These are phyloP conservation scores for Rhizophora mangle DNA, from an alignment of 345 rosid species.

Conservation along the genomic window DNA sequence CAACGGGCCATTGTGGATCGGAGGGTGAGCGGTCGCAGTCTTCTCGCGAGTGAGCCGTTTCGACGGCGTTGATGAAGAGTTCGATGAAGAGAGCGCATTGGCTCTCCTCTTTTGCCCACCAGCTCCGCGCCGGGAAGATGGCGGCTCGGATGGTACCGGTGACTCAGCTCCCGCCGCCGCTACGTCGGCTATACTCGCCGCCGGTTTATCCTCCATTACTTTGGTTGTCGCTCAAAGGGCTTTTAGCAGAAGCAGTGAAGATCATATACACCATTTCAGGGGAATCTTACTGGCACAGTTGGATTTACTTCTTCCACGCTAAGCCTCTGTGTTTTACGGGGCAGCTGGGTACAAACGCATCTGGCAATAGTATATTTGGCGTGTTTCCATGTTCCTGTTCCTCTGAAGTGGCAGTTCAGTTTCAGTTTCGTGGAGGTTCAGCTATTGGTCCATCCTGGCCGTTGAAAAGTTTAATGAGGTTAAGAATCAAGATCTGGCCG, in stretches of 20 bases:
- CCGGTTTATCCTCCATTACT: slow-evolving; percentile 32
- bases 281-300: slow-evolving; percentile 4
- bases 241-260: slow-evolving; percentile 1
- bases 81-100: slow-evolving; percentile 40
- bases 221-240: neutral
- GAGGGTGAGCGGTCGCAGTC: slow-evolving; percentile 46
- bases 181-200: slow-evolving; percentile 27
- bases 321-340: neutral
- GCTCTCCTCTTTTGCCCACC: slow-evolving; percentile 74
- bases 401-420: neutral
- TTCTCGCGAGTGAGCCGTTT: slow-evolving; percentile 86
- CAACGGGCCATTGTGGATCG: slow-evolving; percentile 84
- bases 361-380: slow-evolving; percentile 4
- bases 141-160: slow-evolving; percentile 51
- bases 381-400: neutral
- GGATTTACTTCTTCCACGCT: slow-evolving; percentile 10
- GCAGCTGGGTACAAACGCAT: neutral
- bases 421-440: too few species aligned
- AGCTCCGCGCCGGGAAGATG: slow-evolving; percentile 63
- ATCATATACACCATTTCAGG: slow-evolving; percentile 9
- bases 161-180: slow-evolving; percentile 41
- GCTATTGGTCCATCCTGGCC: too few species aligned
- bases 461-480: too few species aligned
- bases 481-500: too few species aligned
- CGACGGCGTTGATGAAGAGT: slow-evolving; percentile 55